A percentile compares a stretch with the other conserved stretches of the same genome.
These are phyloP conservation scores for Simplicillium aogashimaense DNA, from an alignment of 2,329 filamentous ascomycete species.

Conservation along the genomic window DNA sequence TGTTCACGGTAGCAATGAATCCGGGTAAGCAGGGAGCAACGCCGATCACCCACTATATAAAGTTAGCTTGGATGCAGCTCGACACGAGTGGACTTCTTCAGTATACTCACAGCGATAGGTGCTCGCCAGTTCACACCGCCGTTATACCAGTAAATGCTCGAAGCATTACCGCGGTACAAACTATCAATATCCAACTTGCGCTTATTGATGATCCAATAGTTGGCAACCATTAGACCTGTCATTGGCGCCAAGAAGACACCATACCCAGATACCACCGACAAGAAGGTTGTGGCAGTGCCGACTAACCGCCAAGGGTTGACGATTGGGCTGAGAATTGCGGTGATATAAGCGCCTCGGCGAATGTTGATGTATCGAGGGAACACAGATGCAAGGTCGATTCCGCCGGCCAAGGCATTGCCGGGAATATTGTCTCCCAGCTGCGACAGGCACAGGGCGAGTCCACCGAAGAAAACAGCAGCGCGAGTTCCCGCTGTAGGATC, in stretches of 20 bases:
- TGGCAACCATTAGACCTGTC: conserved; percentile 27
- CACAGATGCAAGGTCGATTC: conserved; percentile 26
- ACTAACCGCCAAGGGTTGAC: conserved; percentile 29
- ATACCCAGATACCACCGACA: conserved; percentile 25
- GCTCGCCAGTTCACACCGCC: conserved; percentile 30
- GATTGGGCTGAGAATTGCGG: conserved; percentile 21
- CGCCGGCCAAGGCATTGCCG: conserved; percentile 25
- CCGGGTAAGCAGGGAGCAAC: conserved; percentile 29
- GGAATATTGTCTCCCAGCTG: conserved; percentile 27
- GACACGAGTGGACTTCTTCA: not conserved
- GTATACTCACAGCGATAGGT: conserved; percentile 22
- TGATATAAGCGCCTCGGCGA: conserved; percentile 25
- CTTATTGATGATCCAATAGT: conserved; percentile 21
- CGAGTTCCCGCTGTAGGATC: conserved; percentile 21
- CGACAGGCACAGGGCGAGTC: conserved; percentile 22
- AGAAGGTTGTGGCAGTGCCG: conserved; percentile 23
- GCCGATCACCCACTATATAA: conserved; percentile 25
- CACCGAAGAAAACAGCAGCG: conserved; percentile 26
- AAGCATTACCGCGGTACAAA: conserved; percentile 18
- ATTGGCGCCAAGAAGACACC: conserved; percentile 27
- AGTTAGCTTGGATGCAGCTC: no score
- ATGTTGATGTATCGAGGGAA: conserved; percentile 28
- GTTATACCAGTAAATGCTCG: conserved; percentile 29
- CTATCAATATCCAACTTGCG: conserved; percentile 25
- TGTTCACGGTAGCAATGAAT: conserved; percentile 29